phyloP scores from a whole-genome alignment of 305 asterid species.

The Fraxinus velutina region DNA sequence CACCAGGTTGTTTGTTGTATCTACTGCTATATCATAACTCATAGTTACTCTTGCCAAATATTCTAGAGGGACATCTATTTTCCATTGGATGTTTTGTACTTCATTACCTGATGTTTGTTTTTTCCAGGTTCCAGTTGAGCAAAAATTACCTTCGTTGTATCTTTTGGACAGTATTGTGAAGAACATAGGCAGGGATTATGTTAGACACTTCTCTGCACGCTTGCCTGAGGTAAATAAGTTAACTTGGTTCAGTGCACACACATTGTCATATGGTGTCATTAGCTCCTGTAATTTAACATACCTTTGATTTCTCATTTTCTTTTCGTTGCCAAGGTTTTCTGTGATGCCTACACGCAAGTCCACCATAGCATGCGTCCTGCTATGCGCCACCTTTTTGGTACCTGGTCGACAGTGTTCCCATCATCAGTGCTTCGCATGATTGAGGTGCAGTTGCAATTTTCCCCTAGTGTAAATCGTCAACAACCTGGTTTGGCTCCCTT shows the following conservation, averaged over 20 bases:
- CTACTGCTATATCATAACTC: neutral
- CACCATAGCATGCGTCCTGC: conserved; percentile 69
- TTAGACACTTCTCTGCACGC: conserved; percentile 58
- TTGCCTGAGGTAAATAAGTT: conserved; percentile 69
- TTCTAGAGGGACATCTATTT: neutral
- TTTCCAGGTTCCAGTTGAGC: conserved; percentile 75
- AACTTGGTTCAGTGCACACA: neutral
- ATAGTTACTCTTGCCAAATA: neutral
- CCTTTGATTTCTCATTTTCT: conserved; percentile 23
- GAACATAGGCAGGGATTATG: conserved; percentile 85
- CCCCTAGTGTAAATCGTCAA: conserved; percentile 53
- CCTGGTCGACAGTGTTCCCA: conserved; percentile 82
- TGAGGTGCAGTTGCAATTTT: conserved; percentile 60
- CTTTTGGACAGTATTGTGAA: conserved; percentile 95
- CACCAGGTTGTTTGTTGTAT: neutral
- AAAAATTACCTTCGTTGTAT: conserved; percentile 79
- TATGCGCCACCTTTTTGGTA: conserved; percentile 85
- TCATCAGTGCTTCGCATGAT: conserved; percentile 61
- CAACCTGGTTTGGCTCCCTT: conserved; percentile 54
- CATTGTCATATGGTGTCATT: conserved; percentile 15
- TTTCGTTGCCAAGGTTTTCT: conserved; percentile 59
- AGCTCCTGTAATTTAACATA: conserved; percentile 20
- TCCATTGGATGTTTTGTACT: conserved; percentile 10
- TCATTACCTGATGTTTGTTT: conserved; percentile 31
- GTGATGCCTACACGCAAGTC: conserved; percentile 73